phyloP scores from a whole-genome alignment of 768 basidiomycete genomes.

The Tephrocybe sp. region DNA sequence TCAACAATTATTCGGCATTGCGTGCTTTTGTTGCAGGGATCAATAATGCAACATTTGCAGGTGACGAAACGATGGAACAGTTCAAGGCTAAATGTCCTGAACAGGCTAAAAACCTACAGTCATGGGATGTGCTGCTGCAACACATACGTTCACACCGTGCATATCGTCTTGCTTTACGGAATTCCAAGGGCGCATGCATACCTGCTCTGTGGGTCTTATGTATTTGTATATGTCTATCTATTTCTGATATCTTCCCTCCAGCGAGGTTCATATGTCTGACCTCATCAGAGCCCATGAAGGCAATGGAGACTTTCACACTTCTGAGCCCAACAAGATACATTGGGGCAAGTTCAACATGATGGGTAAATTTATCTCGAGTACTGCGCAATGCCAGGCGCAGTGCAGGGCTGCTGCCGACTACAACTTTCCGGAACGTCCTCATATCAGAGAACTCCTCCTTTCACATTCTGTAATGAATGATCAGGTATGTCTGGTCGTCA shows the following conservation, averaged over 20 bases:
- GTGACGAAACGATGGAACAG: constrained; percentile 72
- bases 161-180: constrained; percentile 87
- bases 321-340: constrained; percentile 73
- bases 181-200: constrained; percentile 83
- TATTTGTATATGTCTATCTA: background rate
- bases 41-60: constrained; percentile 75
- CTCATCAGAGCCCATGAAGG: constrained; percentile 85
- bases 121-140: constrained; percentile 82
- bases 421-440: constrained; percentile 53
- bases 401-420: constrained; percentile 63
- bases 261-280: constrained; percentile 90
- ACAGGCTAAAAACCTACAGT: constrained; percentile 72
- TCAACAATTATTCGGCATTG: constrained; percentile 92
- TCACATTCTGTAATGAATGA: constrained; percentile 62
- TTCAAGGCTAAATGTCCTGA: constrained; percentile 68
- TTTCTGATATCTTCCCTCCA: constrained; percentile 27
- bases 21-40: constrained; percentile 95
- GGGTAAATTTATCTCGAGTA: constrained; percentile 77
- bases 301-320: constrained; percentile 67
- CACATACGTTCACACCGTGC: constrained; percentile 79
- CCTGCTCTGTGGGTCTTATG: constrained; percentile 66
- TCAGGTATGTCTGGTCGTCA: constrained; percentile 55
- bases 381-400: constrained; percentile 74
- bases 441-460: constrained; percentile 58
- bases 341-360: constrained; percentile 97